Base-by-base conservation (phyloP, 2,329 filamentous ascomycete genomes). In the Epichloe glyceriae region DNA sequence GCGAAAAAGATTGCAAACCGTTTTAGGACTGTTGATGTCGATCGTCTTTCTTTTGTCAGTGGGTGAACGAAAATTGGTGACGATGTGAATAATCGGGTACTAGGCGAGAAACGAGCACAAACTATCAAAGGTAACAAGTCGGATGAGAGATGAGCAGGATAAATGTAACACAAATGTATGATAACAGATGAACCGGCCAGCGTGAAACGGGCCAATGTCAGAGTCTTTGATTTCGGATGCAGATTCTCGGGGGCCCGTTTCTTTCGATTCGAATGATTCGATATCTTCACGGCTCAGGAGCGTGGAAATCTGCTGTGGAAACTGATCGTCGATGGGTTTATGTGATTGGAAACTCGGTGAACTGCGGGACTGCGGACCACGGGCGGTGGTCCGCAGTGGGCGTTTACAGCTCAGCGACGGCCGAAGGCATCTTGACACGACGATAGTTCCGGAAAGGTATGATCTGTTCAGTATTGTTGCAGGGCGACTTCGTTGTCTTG, bases 361-460 rank as follows among this genome's bases (percentile, higher is more conserved):
- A 83, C 86, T 88, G 85, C 81, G 82, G 84, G 85, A 88, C 86
- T 89, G 80, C 82, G 79, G 78, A 79, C 80, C 79, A 76, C 56
- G 66, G 63, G 41, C 47, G 26, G 53, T 47, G 63, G 75, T 80
- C 82, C 83, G 83, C 81, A 89, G 85, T 83, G 82, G 82, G 79
- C 72, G 79, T 88, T 90, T 89, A 94, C 85, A 91, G 86, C 85
- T 85, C 84, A 86, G 82, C 83, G 83, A 85, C 74, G 76, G 83
- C 82, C 82, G 76, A 80, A 79, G 80, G 80, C 79, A 82, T 83
- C 67, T 58, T 72, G 62, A 75, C 74, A 85, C 82, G 83, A 86
- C 82, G 75, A 83, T 53, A 84, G 82, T 80, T 78, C 74, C 64
- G 58, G 56, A 64, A 59, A 57, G 64, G 57, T 59, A 58, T 64